phyloP scores from a whole-genome alignment of 306 rosid genomes.

The Trifolium subterraneum region DNA sequence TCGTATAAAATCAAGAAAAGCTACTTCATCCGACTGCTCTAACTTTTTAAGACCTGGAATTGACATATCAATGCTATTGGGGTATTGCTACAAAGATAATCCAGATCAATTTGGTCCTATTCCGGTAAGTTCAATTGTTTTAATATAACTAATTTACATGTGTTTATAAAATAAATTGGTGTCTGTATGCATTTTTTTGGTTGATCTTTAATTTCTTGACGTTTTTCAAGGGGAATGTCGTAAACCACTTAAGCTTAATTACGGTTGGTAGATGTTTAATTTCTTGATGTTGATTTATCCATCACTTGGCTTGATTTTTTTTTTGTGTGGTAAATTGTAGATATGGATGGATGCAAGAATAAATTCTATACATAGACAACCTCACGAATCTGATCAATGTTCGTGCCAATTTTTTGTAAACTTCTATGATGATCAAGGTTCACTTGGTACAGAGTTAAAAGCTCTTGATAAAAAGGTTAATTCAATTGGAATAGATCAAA shows the following conservation, averaged over 20 bases:
- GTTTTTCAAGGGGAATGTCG: too few species aligned
- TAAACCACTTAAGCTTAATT: neutral
- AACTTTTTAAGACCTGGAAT: constrained; percentile 72
- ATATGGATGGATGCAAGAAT: constrained; percentile 79
- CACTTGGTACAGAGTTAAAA: constrained; percentile 72
- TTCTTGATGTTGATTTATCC: neutral
- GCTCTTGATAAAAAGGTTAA: constrained; percentile 54
- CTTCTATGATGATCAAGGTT: constrained; percentile 72
- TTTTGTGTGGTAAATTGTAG: constrained; percentile 39
- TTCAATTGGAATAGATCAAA: constrained; percentile 57
- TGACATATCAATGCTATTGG: constrained; percentile 66
- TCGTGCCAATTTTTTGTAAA: constrained; percentile 71
- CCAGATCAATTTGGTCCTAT: constrained; percentile 36
- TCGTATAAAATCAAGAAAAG: constrained; percentile 70
- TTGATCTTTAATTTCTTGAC: neutral
- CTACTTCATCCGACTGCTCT: constrained; percentile 74
- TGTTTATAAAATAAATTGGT: neutral
- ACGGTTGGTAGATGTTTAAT: neutral
- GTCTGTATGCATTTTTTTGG: constrained; percentile 17
- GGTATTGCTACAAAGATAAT: constrained; percentile 29
- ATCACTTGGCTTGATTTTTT: neutral
- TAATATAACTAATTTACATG: too few species aligned
- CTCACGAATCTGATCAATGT: constrained; percentile 65
- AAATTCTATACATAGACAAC: constrained; percentile 74
- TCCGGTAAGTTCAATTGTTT: constrained; percentile 56